Base-by-base conservation (phyloP, 106 monocot species). In the Ottelia alismoides region DNA sequence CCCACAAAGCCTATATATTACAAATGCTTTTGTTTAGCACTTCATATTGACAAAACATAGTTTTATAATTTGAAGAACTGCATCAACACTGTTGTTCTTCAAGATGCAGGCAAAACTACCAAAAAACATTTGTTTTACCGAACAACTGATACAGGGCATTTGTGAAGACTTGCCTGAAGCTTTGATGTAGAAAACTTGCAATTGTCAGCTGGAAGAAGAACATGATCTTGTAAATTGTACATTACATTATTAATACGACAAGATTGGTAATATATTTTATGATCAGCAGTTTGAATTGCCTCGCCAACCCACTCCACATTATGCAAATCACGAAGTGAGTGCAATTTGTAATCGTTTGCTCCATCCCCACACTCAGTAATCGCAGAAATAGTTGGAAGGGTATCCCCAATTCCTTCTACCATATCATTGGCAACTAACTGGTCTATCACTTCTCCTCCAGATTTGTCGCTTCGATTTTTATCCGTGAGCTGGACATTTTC, bases 1-100 rank as follows among this genome's bases (percentile, higher is more conserved):
- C 80, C 80, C 80, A 86, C 57, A 86, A 46, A 54, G 64, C 77
- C 80, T n/a, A n/a, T 86, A 63, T 20, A 51, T 3, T 45, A 55
- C 11, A 54, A 23, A 35, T 44, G n/a, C n/a, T 3, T 9, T 31
- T 12, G 32, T 30, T 25, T 22, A 17, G 27, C 26, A 40, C 2
- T 62, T 2, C 29, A 57, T 1, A 29, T 4, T 27, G 7, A 32
- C 28, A 27, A 32, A 17, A 60, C 20, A 25, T 23, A 47, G 53
- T 16, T 32, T 27, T 49, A 18, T 25, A 2, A 1, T 22, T 1
- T 31, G 20, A 20, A 29, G 30, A 49, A 26, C 26, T 30, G 19
- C 27, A 49, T 25, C 25, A 2, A 22, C 10, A 12, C 7, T 25
- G 19, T 2, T 14, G 0, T 50, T 16, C 18, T 27, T 23, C 5